Evolutionary conservation across 2,329 filamentous ascomycete genomes (phyloP), one percentile per base, ranked within the genome.

Genomic region (Aspergillus sp.): DNA sequence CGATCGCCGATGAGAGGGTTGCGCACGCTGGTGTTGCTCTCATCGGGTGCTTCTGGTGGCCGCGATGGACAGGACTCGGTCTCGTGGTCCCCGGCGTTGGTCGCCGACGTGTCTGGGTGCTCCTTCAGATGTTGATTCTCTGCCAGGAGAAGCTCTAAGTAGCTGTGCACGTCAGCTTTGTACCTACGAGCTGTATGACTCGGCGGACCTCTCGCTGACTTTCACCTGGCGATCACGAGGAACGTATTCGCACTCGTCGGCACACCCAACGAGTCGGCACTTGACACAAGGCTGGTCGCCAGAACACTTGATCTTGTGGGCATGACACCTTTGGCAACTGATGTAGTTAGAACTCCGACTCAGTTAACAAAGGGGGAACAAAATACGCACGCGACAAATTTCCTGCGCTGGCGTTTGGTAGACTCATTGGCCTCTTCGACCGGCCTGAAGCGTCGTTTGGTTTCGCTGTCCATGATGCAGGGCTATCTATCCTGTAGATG

Each of bases 271-370:
- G 5, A 51, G 41, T 24, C 48, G 47, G 34, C 64, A 68, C 24
- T 63, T 59, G 20, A 44, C 49, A 34, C 65, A 68, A 1, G 65
- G 65, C 15, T 56, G 52, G 3, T 59, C 56, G 1, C 64, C 64
- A 0, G 64, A 67, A 34, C 65, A 68, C 40, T 64, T 67, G 15
- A 67, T 64, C 38, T 68, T 68, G 17, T 66, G 64, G 0, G 52
- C 40, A 45, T 68, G 64, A 30, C 64, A 68, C 39, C 63, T 47
- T 39, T 62, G 57, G 29, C 64, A 67, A 4, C 55, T 55, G 36
- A 26, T 31, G 4, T 19, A 30, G 33, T 20, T 26, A 22, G 12
- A 29, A 28, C 4, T 16, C 8, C 27, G 8, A 22, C 31, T 30
- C n/a, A 15, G 29, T 12, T 24, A 26, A 24, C 15, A 8, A 4